Percentiles rank a stretch among this genome's conserved stretches.
Conservation (phyloP, 2,329 filamentous ascomycete genomes). For the Colletotrichum plurivorum region DNA sequence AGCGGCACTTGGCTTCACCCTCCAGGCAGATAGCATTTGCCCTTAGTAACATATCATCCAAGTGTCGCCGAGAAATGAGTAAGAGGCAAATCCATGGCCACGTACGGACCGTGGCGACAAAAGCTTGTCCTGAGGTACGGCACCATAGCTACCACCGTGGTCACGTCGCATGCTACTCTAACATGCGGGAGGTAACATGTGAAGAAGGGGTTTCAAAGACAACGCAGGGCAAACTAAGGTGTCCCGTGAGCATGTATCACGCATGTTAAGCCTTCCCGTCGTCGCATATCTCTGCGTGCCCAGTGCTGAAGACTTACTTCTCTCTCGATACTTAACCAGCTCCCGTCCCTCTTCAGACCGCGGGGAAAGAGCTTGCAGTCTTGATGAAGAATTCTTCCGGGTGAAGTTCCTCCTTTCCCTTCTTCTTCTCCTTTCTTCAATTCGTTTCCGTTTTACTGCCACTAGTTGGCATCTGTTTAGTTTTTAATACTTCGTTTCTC, state of each 20-base stretch:
- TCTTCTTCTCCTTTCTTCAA: background rate
- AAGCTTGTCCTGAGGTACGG: background rate
- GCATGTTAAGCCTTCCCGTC: conserved; percentile 16
- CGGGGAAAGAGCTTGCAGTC: background rate
- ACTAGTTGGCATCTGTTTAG: conserved; percentile 12
- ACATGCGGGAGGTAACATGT: conserved; percentile 7
- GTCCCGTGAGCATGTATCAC: conserved; percentile 27
- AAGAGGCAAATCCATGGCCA: background rate
- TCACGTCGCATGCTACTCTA: background rate
- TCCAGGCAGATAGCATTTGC: no score
- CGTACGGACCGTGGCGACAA: background rate
- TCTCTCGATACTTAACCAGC: conserved; percentile 25
- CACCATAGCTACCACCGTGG: background rate
- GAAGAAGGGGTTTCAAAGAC: conserved; percentile 25
- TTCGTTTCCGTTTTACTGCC: conserved; percentile 1
- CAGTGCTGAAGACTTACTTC: conserved; percentile 5
- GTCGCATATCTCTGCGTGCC: conserved; percentile 30
- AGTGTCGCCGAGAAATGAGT: background rate
- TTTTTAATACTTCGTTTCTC: background rate
- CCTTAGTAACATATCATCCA: no score
- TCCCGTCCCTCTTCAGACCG: background rate
- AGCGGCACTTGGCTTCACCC: background rate
- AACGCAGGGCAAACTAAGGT: conserved; percentile 9
- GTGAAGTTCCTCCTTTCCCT: conserved; percentile 19
- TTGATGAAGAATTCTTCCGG: background rate